phyloP scores from a whole-genome alignment of 805 yeast genomes.

The Ogataea chonburiensis region DNA sequence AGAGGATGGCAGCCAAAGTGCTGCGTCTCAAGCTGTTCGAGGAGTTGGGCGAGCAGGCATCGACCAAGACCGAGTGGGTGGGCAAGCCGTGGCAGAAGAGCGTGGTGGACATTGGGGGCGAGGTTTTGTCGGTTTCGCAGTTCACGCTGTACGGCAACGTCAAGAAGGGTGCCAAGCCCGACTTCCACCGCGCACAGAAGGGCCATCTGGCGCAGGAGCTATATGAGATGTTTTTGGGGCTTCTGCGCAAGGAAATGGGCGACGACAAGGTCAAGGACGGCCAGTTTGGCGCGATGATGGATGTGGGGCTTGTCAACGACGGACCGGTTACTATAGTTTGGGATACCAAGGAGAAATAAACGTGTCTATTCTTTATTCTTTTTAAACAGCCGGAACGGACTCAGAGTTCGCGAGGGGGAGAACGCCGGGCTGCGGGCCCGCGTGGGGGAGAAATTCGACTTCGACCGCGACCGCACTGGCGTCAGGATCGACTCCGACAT shows the following conservation, averaged over 20 bases:
- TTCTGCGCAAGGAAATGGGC: conserved; percentile 53
- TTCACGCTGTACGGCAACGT: conserved; percentile 86
- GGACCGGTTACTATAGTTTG: conserved; percentile 89
- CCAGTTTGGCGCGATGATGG: conserved; percentile 97
- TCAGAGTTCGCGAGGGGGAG: conserved; percentile 32
- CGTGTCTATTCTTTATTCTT: conserved; percentile 13
- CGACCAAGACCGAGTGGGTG: conserved; percentile 49
- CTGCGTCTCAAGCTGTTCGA: conserved; percentile 71
- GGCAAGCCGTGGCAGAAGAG: conserved; percentile 77
- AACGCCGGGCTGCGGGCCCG: conserved; percentile 33
- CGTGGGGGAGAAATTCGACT: conserved; percentile 30
- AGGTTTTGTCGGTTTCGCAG: conserved; percentile 85
- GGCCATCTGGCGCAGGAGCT: conserved; percentile 55
- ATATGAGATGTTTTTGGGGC: conserved; percentile 51
- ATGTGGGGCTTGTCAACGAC: conserved; percentile 80
- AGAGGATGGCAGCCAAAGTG: conserved; percentile 65
- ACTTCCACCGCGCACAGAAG: conserved; percentile 88
- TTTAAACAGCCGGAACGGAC: conserved; percentile 32
- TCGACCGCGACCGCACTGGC: conserved; percentile 25
- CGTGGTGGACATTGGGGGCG: conserved; percentile 63
- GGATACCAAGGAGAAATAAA: conserved; percentile 56
- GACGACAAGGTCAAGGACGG: conserved; percentile 78
- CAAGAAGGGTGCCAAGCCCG: conserved; percentile 92
- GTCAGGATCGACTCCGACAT: conserved; percentile 18
- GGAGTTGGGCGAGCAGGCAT: conserved; percentile 37